Conservation (phyloP, 805 yeast species). For the Kodamaea neixiangensis region DNA sequence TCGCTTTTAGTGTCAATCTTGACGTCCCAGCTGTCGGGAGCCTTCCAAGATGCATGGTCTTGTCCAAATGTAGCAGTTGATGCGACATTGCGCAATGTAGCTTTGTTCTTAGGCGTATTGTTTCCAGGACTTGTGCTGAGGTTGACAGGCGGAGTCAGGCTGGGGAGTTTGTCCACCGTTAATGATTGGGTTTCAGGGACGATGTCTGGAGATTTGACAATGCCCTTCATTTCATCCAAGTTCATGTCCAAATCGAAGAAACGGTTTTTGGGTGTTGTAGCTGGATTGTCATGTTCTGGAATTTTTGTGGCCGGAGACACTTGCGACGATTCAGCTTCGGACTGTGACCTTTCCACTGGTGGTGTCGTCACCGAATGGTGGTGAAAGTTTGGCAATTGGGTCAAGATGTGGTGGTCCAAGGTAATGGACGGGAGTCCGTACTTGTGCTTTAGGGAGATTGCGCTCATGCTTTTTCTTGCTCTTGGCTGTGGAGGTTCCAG, state of each 20-base stretch:
- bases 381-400: conserved; percentile 9
- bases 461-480: conserved; percentile 1
- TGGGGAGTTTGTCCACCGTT: not conserved
- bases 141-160: conserved; percentile 4
- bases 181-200: not conserved
- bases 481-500: not conserved
- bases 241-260: conserved; percentile 47
- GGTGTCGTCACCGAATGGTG: conserved; percentile 10
- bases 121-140: conserved; percentile 3
- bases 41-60: conserved; percentile 35
- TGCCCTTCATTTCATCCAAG: conserved; percentile 53
- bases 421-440: conserved; percentile 39
- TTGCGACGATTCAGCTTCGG: not conserved
- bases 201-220: conserved; percentile 34
- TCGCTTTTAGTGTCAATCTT: conserved; percentile 22
- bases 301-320: not conserved
- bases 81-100: conserved; percentile 8
- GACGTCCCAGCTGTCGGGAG: conserved; percentile 54
- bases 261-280: conserved; percentile 2
- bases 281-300: not conserved
- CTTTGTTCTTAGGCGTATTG: not conserved
- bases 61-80: conserved; percentile 10
- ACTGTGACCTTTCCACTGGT: conserved; percentile 2
- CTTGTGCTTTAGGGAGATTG: conserved; percentile 12
- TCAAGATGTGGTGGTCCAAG: conserved; percentile 26